Percentiles rank a stretch among this genome's conserved stretches.
Conservation (phyloP, 2,329 filamentous ascomycete species). For the Hortaea sp. region DNA sequence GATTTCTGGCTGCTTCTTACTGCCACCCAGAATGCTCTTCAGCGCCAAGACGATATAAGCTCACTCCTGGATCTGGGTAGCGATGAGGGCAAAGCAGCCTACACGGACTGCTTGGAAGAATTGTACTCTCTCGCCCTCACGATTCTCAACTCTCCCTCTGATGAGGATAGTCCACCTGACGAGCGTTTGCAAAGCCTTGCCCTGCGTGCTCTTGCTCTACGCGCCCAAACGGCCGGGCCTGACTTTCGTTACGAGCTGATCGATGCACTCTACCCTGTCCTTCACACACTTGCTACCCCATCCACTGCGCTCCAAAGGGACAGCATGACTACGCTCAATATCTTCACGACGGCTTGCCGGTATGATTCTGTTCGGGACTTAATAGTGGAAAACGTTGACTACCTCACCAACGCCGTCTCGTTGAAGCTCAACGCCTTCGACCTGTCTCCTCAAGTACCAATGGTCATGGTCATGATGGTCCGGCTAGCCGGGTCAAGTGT, state of each 20-base stretch:
- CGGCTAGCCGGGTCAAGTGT: conserved; percentile 70
- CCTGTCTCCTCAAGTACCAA: conserved; percentile 79
- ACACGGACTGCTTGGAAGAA: conserved; percentile 41
- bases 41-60: conserved; percentile 47
- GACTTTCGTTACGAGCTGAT: conserved; percentile 78
- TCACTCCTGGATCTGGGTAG: conserved; percentile 52
- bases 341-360: conserved; percentile 62
- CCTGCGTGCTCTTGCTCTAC: conserved; percentile 68
- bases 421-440: conserved; percentile 85
- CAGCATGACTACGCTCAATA: conserved; percentile 73
- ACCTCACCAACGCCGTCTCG: conserved; percentile 87
- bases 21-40: conserved; percentile 51
- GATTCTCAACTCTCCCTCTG: conserved; percentile 40
- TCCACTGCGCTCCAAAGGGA: conserved; percentile 62
- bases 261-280: conserved; percentile 82
- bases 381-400: conserved; percentile 86
- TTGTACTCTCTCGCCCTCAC: conserved; percentile 60
- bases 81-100: conserved; percentile 4
- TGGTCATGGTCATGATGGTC: conserved; percentile 91
- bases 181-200: conserved; percentile 71
- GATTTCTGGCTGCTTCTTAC: conserved; percentile 74
- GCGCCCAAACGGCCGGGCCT: conserved; percentile 55
- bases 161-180: conserved; percentile 35
- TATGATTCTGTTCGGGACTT: conserved; percentile 67
- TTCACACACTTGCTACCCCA: conserved; percentile 72